Base-by-base conservation (phyloP, 495 filamentous ascomycete species). In the Hypoxylon lienhwacheense region DNA sequence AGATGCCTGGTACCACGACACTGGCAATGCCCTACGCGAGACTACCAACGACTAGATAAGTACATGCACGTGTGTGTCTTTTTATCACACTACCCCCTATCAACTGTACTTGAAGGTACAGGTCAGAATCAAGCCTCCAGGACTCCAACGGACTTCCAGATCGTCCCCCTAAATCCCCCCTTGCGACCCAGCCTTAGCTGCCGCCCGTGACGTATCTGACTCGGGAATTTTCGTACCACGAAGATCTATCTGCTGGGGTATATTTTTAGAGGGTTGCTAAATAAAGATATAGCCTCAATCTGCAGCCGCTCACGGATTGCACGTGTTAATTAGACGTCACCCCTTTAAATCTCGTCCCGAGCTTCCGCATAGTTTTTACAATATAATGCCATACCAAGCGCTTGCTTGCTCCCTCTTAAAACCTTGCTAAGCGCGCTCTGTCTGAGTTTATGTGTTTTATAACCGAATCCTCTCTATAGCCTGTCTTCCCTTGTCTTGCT, bases 271-370 rank as follows among this genome's bases (percentile, higher is more conserved):
- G 45, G 44, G 41, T 59, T 66, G 19, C 63, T 66, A 63, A 63
- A 63, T 55, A 63, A 63, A 59, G 50, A 63, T 56, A 53, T 51
- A 66, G 63, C 63, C 63, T 63, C 63, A 66, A 63, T 46, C 45
- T 63, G 59, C 63, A 59, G 52, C 63, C 59, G 35, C 36, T 63
- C 19, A 31, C 40, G 63, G 45, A 28, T 46, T 54, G 47, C 48
- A 48, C 45, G 46, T 59, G 54, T 58, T 63, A 55, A 63, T 59
- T 57, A 40, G 47, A 66, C 63, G 59, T 63, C 59, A 63, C 50
- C 47, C 59, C 59, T 32, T 49, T 7, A 40, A 54, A 43, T 50
- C 10, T 35, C 19, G 21, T 29, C n/a, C 12, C 15, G 32, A 25
- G 22, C 8, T 28, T 45, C 26, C n/a, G n/a, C 17, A 25, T 32